Conservation (phyloP, 371 early-diverging fungal genomes). For the Funneliformis caledonium region DNA sequence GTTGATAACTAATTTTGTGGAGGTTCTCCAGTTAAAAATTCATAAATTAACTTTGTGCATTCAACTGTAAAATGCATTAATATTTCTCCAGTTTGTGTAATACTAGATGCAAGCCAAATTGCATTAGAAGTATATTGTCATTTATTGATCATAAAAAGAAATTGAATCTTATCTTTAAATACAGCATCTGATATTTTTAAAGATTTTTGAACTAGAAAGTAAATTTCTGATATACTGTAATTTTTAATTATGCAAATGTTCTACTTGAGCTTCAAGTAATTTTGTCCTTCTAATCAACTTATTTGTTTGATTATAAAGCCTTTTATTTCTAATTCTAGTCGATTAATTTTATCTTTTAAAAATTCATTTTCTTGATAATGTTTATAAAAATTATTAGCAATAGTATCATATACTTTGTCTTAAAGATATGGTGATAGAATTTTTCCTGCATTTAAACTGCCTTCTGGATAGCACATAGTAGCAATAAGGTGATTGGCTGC, state of each 20-base stretch:
- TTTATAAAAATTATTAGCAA: too few species aligned
- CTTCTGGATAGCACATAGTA: too few species aligned
- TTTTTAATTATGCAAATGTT: constrained; percentile 1
- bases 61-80: constrained; percentile 9
- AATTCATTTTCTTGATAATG: not conserved
- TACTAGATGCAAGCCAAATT: not conserved
- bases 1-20: not conserved
- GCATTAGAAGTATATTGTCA: not conserved
- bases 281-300: not conserved
- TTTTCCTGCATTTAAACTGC: too few species aligned
- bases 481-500: too few species aligned
- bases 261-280: not conserved
- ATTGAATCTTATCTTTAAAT: not conserved
- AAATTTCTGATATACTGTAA: not conserved
- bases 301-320: not conserved
- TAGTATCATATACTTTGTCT: too few species aligned
- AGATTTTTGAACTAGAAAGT: not conserved
- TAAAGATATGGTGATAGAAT: too few species aligned
- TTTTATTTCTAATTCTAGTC: not conserved
- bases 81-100: not conserved
- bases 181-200: not conserved
- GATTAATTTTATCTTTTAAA: not conserved
- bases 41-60: not conserved
- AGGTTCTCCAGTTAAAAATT: not conserved
- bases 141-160: not conserved